Evolutionary conservation across 2,329 filamentous ascomycete genomes (phyloP), one percentile per base, ranked within the genome.

Genomic region (Cladosporium sphaerospermum): DNA sequence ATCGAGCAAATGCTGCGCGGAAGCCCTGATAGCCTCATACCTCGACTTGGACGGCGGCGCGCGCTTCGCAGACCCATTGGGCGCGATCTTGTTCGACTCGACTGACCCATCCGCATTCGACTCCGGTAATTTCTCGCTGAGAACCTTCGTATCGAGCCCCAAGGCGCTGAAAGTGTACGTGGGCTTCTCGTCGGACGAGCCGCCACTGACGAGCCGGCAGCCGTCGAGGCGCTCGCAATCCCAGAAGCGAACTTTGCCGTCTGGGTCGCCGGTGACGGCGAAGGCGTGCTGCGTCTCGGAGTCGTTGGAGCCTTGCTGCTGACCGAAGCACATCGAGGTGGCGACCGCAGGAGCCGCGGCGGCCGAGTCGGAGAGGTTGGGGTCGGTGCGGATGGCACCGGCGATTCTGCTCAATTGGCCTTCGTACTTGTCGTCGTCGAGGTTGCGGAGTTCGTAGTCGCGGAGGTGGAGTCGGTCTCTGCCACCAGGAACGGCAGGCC

Each of bases 221-320:
- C 83, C 81, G 64, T 96, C 89, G 9, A 89, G 78, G 9, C 84
- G 84, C 9, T 82, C 78, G 11, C 93, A 78, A 65, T 99, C 92
- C 93, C 93, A 99, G 71, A 95, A 97, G 9, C 93, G 83, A 14
- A 99, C 80, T 69, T 88, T 93, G 71, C 87, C 89, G 69, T 97
- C 93, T 9, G 88, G 88, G 0, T 92, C 92, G 14, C 86, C 91
- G 0, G 89, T 93, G 36, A 99, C 74, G 44, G 96, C 81, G 67
- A 93, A 96, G 0, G 88, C 85, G 62, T 89, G 84, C 54, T 86
- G 85, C 3, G 86, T 63, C 16, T 91, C 88, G 41, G 81, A 78
- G 54, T 83, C 83, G 46, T 88, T 83, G 47, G 89, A 84, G 19
- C 82, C 79, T 4, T 79, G 75, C 62, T 89, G 86, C 9, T 84